These are phyloP conservation scores for Eucalyptus regnans DNA, from an alignment of 345 rosid genomes.

Conservation along the genomic window DNA sequence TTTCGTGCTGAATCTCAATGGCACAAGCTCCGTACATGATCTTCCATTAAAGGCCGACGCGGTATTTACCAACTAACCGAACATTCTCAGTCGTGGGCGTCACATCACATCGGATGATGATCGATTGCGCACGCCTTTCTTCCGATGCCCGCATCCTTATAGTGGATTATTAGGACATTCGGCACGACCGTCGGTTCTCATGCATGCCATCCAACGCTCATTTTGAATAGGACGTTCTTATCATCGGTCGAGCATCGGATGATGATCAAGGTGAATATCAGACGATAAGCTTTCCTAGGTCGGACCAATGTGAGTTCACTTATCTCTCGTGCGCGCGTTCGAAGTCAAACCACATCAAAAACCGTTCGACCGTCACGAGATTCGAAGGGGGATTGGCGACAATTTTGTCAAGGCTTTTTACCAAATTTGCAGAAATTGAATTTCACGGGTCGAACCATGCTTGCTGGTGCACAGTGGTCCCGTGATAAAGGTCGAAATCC, in stretches of 20 bases:
- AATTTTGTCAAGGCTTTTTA: background rate
- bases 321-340: background rate
- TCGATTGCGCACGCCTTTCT: background rate
- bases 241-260: background rate
- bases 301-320: background rate
- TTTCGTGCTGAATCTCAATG: background rate
- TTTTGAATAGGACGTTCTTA: background rate
- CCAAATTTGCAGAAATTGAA: background rate
- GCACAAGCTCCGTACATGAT: background rate
- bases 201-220: background rate
- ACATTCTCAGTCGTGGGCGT: background rate
- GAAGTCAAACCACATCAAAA: background rate
- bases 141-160: background rate
- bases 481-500: background rate
- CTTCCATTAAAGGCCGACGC: background rate
- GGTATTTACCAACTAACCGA: background rate
- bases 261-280: background rate
- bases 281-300: background rate
- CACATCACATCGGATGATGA: rapidly evolving
- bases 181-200: background rate
- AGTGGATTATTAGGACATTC: background rate
- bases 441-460: background rate
- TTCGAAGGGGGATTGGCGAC: background rate
- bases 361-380: background rate
- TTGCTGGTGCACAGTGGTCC: background rate